Conservation (phyloP, 2,329 filamentous ascomycete species). For the Colletotrichum lentis region DNA sequence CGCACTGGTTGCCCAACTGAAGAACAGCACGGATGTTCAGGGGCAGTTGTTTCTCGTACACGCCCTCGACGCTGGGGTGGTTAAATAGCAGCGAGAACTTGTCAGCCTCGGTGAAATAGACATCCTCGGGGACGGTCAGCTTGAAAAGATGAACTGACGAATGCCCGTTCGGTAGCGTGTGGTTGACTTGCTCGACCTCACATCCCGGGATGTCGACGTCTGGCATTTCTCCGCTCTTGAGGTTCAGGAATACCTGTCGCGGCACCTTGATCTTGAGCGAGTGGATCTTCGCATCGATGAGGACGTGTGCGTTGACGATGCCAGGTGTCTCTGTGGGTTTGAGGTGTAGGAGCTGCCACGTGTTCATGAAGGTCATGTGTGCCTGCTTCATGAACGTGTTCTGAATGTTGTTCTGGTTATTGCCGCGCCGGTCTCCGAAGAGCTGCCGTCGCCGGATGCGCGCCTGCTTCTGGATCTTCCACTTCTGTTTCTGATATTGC, state of each 20-base stretch:
- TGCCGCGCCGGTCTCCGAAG: conserved; percentile 83
- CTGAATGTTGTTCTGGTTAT: conserved; percentile 70
- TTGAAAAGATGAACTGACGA: conserved; percentile 94
- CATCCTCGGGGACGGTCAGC: conserved; percentile 86
- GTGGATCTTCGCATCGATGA: conserved; percentile 94
- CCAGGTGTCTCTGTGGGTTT: conserved; percentile 84
- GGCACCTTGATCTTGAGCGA: conserved; percentile 87
- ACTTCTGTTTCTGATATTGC: conserved; percentile 96
- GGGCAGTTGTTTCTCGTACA: conserved; percentile 94
- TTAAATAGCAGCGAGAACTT: conserved; percentile 87
- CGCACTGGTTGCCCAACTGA: conserved; percentile 88
- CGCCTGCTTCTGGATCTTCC: conserved; percentile 96
- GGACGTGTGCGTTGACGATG: conserved; percentile 84
- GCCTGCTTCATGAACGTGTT: conserved; percentile 89
- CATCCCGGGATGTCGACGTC: conserved; percentile 88
- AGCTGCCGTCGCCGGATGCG: conserved; percentile 85
- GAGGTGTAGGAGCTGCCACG: conserved; percentile 94
- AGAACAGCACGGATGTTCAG: conserved; percentile 87
- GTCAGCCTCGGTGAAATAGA: conserved; percentile 84
- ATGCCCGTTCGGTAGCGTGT: conserved; percentile 94
- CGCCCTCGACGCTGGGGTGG: conserved; percentile 92
- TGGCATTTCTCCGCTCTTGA: conserved; percentile 86
- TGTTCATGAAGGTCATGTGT: conserved; percentile 86
- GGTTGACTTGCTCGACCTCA: conserved; percentile 89
- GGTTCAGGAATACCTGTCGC: conserved; percentile 87